A percentile compares a stretch with the other conserved stretches of the same genome.
phyloP scores from a whole-genome alignment of 2,329 filamentous ascomycete genomes.

The Nigrospora sphaerica region DNA sequence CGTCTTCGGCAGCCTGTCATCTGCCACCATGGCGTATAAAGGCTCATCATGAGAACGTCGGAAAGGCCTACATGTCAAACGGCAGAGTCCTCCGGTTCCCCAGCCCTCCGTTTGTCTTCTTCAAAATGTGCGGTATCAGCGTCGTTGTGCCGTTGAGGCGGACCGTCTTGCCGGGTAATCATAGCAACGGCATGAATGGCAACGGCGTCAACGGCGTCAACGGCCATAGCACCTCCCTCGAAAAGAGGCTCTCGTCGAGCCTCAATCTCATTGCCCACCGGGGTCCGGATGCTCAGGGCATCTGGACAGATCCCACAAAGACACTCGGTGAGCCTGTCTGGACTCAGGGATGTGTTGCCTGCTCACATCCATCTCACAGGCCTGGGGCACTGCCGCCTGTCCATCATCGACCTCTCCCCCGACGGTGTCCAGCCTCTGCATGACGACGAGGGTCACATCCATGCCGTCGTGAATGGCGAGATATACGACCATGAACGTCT shows the following conservation, averaged over 20 bases:
- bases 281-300: background rate
- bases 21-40: too few relatives aligned
- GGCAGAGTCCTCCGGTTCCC: background rate
- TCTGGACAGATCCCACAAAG: background rate
- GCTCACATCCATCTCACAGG: conserved; percentile 4
- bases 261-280: background rate
- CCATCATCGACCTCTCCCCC: conserved; percentile 43
- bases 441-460: conserved; percentile 28
- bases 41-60: too few relatives aligned
- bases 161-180: background rate
- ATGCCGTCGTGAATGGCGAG: conserved; percentile 54
- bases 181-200: background rate
- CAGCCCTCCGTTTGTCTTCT: background rate
- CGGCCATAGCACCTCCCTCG: background rate
- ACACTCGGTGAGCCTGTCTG: background rate
- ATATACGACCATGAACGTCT: conserved; percentile 44
- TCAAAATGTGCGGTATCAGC: background rate
- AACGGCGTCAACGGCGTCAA: background rate
- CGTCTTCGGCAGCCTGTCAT: too few relatives aligned
- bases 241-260: background rate
- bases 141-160: background rate
- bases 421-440: conserved; percentile 40
- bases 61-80: too few relatives aligned
- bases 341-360: background rate
- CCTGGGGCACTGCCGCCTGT: conserved; percentile 42